Evolutionary conservation across 352 stramenopile species (phyloP), one percentile per base, ranked within the genome.

Genomic region (Globisporangium echinulatum): DNA sequence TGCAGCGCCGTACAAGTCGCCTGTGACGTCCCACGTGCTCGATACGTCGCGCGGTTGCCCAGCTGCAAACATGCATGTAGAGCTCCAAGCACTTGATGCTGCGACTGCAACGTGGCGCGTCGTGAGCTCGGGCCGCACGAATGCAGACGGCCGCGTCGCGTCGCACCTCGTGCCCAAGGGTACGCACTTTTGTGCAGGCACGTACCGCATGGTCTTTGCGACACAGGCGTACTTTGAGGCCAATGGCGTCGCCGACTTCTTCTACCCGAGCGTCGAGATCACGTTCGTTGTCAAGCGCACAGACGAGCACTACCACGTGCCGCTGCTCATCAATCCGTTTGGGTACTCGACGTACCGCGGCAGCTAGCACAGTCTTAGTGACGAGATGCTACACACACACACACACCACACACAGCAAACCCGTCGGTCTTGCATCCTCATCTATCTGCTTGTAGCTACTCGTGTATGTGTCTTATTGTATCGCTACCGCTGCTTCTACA

Each of bases 281-380:
- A 67, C 71, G 19, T 97, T 97, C 59, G 38, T 84, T 15, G 75
- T 96, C 46, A 80, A 82, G 46, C 70, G 92, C 59, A 70, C 72
- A 9, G 70, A 66, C 4, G 72, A 91, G 64, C 88, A 97, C 63
- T 97, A 90, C 66, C 88, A 97, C 65, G 84, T 97, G 54, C 88
- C 88, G 53, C 72, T 97, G 56, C 81, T 97, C 19, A 77, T 96
- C 63, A 95, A 88, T 58, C 88, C 88, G 10, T 97, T 94, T 54
- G 87, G 87, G 1, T 96, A 90, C 69, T 94, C 81, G 40, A 97
- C 88, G 11, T 97, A 97, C 68, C 82, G 88, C 57, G 88, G 87
- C 13, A 94, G 83, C 60, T 96, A 77, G 71, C 25, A 33, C 25
- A 33, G 25, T 33, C 25, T 33, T 33, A 33, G 25, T 3, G 25